phyloP scores from a whole-genome alignment of 139 green algal species.

The Yamagishiella unicocca region DNA sequence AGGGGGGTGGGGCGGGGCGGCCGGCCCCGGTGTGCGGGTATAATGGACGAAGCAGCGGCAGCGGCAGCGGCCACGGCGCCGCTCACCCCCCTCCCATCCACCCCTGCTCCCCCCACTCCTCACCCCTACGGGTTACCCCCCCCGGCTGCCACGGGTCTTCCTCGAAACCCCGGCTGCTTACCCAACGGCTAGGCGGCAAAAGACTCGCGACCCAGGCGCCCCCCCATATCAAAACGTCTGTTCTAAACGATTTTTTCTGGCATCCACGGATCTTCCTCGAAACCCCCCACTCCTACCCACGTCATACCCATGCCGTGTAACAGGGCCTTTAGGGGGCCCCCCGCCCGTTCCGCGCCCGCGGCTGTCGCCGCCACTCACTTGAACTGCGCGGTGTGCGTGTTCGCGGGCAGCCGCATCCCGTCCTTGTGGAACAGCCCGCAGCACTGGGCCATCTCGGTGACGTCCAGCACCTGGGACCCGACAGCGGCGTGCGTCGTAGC shows the following conservation, averaged over 20 bases:
- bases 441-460: constrained; percentile 33
- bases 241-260: background rate
- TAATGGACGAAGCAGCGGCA: too few relatives aligned
- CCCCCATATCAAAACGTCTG: background rate
- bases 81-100: background rate
- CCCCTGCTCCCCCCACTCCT: background rate
- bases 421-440: constrained; percentile 37
- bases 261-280: background rate
- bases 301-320: too few relatives aligned
- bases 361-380: background rate
- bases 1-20: background rate
- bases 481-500: too few relatives aligned
- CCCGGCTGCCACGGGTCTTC: too few relatives aligned
- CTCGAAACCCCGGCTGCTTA: too few relatives aligned
- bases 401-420: constrained; percentile 16
- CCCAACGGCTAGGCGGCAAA: background rate
- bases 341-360: too few relatives aligned
- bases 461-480: constrained; percentile 23
- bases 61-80: background rate
- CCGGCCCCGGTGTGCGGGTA: background rate
- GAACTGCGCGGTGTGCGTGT: constrained; percentile 40
- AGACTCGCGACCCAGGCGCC: too few relatives aligned
- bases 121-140: too few relatives aligned
- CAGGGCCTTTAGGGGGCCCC: background rate
- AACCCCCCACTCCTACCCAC: background rate